Evolutionary conservation across 768 basidiomycete species (phyloP).

Genomic region (Daedalea quercina): DNA sequence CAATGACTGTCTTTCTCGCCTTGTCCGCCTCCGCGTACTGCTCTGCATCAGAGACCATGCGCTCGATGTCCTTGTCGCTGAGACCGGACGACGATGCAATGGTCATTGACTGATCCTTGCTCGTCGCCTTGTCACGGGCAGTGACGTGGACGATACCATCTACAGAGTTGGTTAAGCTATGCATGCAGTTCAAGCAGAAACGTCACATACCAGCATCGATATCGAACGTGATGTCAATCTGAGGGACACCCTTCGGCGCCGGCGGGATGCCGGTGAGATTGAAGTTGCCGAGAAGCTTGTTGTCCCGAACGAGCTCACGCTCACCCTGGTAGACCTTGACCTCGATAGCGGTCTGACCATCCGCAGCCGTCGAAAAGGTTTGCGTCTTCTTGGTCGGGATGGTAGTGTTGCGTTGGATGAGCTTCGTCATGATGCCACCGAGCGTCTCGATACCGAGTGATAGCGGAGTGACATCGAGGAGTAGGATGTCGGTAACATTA

Average conservation of each 20-base stretch:
- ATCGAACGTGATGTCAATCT: constrained; percentile 87
- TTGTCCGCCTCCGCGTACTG: constrained; percentile 92
- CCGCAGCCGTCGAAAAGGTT: constrained; percentile 97
- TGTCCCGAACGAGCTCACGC: constrained; percentile 96
- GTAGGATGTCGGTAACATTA: constrained; percentile 90
- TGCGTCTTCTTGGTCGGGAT: constrained; percentile 99
- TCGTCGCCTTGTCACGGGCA: constrained; percentile 90
- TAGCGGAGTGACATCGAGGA: constrained; percentile 86
- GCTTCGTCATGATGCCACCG: constrained; percentile 99
- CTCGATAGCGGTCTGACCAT: constrained; percentile 98
- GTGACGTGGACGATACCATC: constrained; percentile 97
- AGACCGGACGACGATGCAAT: constrained; percentile 97
- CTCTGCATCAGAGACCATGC: constrained; percentile 94
- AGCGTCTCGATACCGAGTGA: constrained; percentile 81
- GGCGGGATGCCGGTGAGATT: constrained; percentile 97
- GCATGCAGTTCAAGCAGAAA: constrained; percentile 4
- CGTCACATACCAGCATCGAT: constrained; percentile 78
- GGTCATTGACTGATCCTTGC: constrained; percentile 92
- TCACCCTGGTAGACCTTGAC: constrained; percentile 99
- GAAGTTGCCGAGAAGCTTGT: constrained; percentile 99
- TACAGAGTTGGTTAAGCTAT: constrained; percentile 16
- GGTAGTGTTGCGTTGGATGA: constrained; percentile 97
- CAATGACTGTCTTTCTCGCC: constrained; percentile 79
- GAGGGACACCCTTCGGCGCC: constrained; percentile 68
- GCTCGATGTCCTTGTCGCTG: constrained; percentile 93